These are phyloP conservation scores for Aegle marmelos DNA, from an alignment of 345 rosid species.

Conservation along the genomic window DNA sequence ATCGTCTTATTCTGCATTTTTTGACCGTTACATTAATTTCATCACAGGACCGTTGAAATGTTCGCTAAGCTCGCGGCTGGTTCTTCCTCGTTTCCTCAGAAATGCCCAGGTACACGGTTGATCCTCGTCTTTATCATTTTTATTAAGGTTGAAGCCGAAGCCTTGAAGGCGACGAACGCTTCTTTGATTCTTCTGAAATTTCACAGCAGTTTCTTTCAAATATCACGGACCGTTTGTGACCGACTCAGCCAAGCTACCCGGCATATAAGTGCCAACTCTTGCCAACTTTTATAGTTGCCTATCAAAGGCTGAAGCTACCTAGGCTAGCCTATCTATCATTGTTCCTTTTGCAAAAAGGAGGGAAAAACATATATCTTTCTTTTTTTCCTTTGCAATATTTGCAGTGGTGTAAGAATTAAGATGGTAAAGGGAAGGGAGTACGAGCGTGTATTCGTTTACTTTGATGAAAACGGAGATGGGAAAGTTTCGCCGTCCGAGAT, in stretches of 20 bases:
- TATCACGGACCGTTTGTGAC: not conserved
- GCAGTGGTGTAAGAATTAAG: no score
- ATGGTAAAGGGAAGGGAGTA: slow-evolving; percentile 11
- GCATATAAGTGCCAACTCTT: not conserved
- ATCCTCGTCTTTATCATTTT: not conserved
- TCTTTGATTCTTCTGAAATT: slow-evolving; percentile 1
- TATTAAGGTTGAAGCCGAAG: not conserved
- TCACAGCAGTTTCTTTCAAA: slow-evolving; percentile 9
- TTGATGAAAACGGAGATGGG: slow-evolving; percentile 45
- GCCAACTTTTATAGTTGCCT: not conserved
- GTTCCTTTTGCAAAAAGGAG: not conserved
- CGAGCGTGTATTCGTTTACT: slow-evolving; percentile 28
- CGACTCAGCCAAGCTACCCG: not conserved
- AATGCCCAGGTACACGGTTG: not conserved
- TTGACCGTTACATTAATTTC: not conserved
- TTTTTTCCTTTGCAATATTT: not conserved
- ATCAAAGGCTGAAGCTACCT: not conserved
- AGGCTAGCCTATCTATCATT: not conserved
- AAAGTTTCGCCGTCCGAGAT: slow-evolving; percentile 46
- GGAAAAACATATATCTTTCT: not conserved
- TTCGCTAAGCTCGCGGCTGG: not conserved
- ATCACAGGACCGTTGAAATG: not conserved
- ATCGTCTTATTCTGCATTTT: not conserved
- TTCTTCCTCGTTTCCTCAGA: slow-evolving; percentile 15
- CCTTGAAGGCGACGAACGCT: not conserved